A percentile compares a stretch with the other conserved stretches of the same genome.
These are phyloP conservation scores for Solanum acaule DNA, from an alignment of 257 asterid species.

Conservation along the genomic window DNA sequence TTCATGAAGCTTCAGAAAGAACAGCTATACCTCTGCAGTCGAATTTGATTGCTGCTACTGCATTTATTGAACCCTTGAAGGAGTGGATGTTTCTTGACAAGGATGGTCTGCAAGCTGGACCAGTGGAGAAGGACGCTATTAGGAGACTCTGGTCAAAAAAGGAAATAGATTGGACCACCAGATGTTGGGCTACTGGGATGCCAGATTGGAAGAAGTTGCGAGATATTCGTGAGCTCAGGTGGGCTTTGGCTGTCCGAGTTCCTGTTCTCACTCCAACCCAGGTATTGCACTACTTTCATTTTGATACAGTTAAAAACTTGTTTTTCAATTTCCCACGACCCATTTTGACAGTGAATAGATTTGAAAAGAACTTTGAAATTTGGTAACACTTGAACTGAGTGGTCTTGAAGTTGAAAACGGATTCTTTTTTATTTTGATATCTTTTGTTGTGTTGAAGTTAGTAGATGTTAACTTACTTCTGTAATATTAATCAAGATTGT, in stretches of 20 bases:
- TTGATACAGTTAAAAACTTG: neutral
- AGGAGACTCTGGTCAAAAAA: conserved; percentile 94
- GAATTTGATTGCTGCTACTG: conserved; percentile 92
- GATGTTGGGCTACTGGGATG: conserved; percentile 97
- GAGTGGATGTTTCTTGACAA: conserved; percentile 84
- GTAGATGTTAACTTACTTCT: neutral
- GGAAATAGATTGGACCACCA: conserved; percentile 91
- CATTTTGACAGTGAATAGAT: neutral
- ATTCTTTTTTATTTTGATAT: neutral
- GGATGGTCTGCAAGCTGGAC: conserved; percentile 77
- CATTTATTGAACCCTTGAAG: conserved; percentile 94
- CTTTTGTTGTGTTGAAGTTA: neutral
- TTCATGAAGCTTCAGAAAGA: conserved; percentile 97
- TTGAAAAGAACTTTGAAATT: neutral
- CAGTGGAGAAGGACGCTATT: conserved; percentile 92
- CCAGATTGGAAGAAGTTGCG: conserved; percentile 93
- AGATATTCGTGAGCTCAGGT: conserved; percentile 96
- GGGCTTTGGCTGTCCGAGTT: conserved; percentile 91
- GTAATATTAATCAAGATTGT: neutral
- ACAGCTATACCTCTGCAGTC: conserved; percentile 97
- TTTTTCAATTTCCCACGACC: neutral
- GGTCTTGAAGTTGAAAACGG: neutral
- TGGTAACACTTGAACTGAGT: neutral
- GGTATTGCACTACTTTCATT: conserved; percentile 27
- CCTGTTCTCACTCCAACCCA: conserved; percentile 88